Conservation (phyloP, 495 filamentous ascomycete genomes). For the Hypoxylon intermedium region DNA sequence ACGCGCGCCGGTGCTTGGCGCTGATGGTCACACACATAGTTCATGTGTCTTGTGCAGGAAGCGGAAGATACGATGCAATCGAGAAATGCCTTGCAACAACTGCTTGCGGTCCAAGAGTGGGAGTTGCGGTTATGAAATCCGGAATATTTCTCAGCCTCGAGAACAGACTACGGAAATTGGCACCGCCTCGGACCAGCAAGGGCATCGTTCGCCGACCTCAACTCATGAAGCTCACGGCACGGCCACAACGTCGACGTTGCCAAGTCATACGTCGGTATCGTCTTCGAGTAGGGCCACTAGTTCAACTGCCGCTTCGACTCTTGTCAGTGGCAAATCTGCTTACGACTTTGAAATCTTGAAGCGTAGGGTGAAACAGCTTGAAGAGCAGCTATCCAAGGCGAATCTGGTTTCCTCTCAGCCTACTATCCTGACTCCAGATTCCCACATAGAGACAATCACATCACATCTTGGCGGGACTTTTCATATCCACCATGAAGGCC, state of each 20-base stretch:
- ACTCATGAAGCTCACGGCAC: neutral
- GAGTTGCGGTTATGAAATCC: constrained; percentile 51
- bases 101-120: constrained; percentile 55
- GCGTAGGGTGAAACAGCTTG: constrained; percentile 51
- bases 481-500: constrained; percentile 29
- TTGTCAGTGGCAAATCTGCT: constrained; percentile 38
- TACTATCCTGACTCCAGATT: constrained; percentile 18
- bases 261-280: constrained; percentile 22
- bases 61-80: constrained; percentile 61
- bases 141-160: constrained; percentile 19
- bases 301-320: constrained; percentile 43
- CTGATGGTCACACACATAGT: constrained; percentile 41
- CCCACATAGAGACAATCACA: constrained; percentile 37
- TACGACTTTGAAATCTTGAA: constrained; percentile 50
- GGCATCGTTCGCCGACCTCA: constrained; percentile 2
- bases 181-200: neutral
- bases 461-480: constrained; percentile 29
- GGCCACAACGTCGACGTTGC: neutral
- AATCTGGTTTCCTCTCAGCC: constrained; percentile 11
- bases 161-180: constrained; percentile 10
- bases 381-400: constrained; percentile 52
- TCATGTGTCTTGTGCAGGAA: constrained; percentile 58
- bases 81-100: constrained; percentile 58
- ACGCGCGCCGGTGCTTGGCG: constrained; percentile 13
- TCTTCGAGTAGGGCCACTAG: constrained; percentile 14